Evolutionary conservation across 2,329 filamentous ascomycete genomes (phyloP).

Genomic region (Sclerotinia subarctica): DNA sequence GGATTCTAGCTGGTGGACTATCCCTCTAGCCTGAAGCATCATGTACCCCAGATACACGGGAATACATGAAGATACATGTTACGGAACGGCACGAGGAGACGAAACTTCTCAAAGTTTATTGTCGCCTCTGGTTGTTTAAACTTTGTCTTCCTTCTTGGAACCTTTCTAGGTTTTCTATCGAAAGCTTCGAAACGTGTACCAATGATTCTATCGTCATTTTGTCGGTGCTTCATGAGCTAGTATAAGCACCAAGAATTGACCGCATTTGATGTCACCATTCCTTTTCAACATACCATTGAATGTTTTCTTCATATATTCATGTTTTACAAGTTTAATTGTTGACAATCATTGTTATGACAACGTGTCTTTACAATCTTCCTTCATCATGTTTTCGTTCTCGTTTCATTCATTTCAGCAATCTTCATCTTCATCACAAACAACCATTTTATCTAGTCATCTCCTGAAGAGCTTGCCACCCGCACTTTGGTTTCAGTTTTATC

Average conservation of each 20-base stretch:
- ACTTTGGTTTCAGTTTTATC: background rate
- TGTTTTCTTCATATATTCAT: background rate
- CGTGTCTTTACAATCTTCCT: constrained; percentile 1
- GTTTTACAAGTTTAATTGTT: background rate
- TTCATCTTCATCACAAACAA: background rate
- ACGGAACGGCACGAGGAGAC: background rate
- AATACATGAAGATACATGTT: background rate
- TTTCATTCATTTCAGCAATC: background rate
- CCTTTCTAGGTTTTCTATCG: background rate
- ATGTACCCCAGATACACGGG: constrained; percentile 7
- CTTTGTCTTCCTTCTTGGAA: background rate
- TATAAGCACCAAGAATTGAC: background rate
- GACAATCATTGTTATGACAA: background rate
- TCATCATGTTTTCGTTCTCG: background rate
- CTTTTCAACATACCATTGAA: background rate
- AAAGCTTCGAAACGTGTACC: background rate
- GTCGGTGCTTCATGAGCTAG: background rate
- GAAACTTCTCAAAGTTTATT: background rate
- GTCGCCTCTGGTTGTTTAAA: background rate
- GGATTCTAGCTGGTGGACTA: background rate
- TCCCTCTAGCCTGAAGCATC: constrained; percentile 3
- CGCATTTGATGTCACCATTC: constrained; percentile 6
- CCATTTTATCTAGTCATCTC: background rate
- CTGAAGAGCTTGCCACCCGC: background rate
- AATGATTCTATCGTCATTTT: background rate